Evolutionary conservation across 768 basidiomycete species (phyloP).

Genomic region (Tylopilus sp.): DNA sequence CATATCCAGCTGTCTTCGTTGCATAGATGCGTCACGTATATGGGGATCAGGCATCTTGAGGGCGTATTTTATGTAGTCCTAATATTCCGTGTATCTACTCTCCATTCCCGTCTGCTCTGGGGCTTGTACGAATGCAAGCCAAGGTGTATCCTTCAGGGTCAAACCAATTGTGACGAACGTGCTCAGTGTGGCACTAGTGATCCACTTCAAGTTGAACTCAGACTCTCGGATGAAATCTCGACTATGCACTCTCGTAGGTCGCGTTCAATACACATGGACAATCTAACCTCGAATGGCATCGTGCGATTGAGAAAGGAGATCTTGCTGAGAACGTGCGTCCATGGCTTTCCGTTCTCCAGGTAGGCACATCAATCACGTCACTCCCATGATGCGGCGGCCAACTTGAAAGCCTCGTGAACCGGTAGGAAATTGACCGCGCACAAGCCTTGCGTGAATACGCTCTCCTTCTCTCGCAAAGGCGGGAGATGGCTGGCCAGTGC

Average conservation of each 20-base stretch:
- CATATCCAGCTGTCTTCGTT: slow-evolving; percentile 10
- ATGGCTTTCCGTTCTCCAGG: slow-evolving; percentile 36
- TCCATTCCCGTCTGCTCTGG: slow-evolving; percentile 5
- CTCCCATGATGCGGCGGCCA: background rate
- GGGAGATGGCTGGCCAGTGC: slow-evolving; percentile 66
- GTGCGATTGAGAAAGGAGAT: slow-evolving; percentile 16
- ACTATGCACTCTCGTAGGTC: slow-evolving; percentile 12
- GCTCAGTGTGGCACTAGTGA: too few relatives aligned
- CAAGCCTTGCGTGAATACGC: slow-evolving; percentile 61
- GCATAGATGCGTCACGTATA: slow-evolving; percentile 31
- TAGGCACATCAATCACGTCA: slow-evolving; percentile 12
- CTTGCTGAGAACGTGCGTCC: slow-evolving; percentile 19
- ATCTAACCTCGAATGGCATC: slow-evolving; percentile 24
- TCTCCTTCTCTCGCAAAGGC: slow-evolving; percentile 56
- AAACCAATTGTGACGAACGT: background rate
- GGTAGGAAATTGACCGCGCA: slow-evolving; percentile 41
- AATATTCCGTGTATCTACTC: slow-evolving; percentile 31
- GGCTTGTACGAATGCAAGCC: slow-evolving; percentile 20
- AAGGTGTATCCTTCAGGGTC: slow-evolving; percentile 6
- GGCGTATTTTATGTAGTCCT: slow-evolving; percentile 34
- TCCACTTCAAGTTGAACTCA: background rate
- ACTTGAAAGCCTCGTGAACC: slow-evolving; percentile 2
- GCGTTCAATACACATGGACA: slow-evolving; percentile 20
- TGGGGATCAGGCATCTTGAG: slow-evolving; percentile 34
- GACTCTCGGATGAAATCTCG: background rate